These are phyloP conservation scores for Picea mariana DNA, from an alignment of 83 land plant species.

Conservation along the genomic window DNA sequence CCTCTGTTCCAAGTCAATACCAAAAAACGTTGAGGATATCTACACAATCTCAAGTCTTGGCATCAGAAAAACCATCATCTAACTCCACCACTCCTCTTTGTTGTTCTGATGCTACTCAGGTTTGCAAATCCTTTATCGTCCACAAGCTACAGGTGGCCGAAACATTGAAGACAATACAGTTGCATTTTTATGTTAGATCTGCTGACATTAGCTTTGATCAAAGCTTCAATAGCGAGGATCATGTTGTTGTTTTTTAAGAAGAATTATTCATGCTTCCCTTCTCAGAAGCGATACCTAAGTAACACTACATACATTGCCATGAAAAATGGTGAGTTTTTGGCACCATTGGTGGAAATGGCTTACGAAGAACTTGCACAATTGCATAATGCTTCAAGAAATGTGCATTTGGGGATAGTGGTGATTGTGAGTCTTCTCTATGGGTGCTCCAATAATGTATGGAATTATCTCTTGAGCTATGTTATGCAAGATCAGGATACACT, in stretches of 20 bases:
- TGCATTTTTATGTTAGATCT: slow-evolving; percentile 58
- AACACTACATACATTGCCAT: slow-evolving; percentile 32
- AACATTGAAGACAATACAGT: slow-evolving; percentile 33
- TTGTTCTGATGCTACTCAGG: slow-evolving; percentile 47
- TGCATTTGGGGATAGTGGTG: slow-evolving; percentile 46
- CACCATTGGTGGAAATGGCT: slow-evolving; percentile 24
- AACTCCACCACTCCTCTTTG: slow-evolving; percentile 30
- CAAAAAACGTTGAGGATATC: not conserved
- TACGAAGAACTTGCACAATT: slow-evolving; percentile 47
- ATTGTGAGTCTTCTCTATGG: slow-evolving; percentile 57
- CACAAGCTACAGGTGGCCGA: slow-evolving; percentile 26
- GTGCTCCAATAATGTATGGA: slow-evolving; percentile 70
- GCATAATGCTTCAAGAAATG: slow-evolving; percentile 27
- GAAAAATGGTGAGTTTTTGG: slow-evolving; percentile 5
- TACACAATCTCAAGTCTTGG: slow-evolving; percentile 9
- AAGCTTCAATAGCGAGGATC: slow-evolving; percentile 24
- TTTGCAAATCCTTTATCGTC: slow-evolving; percentile 57
- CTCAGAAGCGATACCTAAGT: slow-evolving; percentile 30
- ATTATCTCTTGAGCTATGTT: slow-evolving; percentile 21
- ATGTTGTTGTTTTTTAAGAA: slow-evolving; percentile 30
- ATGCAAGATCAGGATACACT: slow-evolving; percentile 47
- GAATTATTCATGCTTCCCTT: slow-evolving; percentile 53
- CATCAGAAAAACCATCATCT: not conserved
- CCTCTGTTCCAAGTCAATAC: slow-evolving; percentile 10
- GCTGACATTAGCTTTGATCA: slow-evolving; percentile 32